These are phyloP conservation scores for Metschnikowia bowlesiae DNA, from an alignment of 805 yeast genomes.

Conservation along the genomic window DNA sequence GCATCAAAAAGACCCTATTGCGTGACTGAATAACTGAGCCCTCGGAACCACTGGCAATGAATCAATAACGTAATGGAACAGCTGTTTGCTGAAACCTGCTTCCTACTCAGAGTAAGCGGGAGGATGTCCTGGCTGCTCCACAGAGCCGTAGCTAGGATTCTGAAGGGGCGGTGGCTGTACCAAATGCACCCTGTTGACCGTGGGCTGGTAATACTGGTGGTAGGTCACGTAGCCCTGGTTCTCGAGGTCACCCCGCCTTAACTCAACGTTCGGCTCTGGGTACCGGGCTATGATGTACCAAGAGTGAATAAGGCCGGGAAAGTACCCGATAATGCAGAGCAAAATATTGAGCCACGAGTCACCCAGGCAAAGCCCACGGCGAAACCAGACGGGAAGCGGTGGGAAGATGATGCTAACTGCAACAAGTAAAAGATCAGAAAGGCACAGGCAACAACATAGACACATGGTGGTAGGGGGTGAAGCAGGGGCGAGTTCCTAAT, in stretches of 20 bases:
- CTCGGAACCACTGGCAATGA: no score
- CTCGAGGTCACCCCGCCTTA: slow-evolving; percentile 30
- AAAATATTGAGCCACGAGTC: slow-evolving; percentile 45
- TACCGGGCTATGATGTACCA: slow-evolving; percentile 47
- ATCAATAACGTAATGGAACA: no score
- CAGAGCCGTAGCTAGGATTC: slow-evolving; percentile 26
- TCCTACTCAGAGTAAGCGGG: background rate
- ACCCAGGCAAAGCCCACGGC: slow-evolving; percentile 56
- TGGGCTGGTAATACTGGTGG: slow-evolving; percentile 13
- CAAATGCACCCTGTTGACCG: slow-evolving; percentile 4
- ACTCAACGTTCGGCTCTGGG: slow-evolving; percentile 23
- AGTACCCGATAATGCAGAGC: slow-evolving; percentile 44
- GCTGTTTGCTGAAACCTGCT: background rate
- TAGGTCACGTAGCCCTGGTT: slow-evolving; percentile 16
- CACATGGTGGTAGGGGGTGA: slow-evolving; percentile 3
- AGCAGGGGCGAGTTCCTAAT: no score
- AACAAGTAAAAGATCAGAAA: slow-evolving; percentile 54
- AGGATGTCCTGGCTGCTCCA: slow-evolving; percentile 3
- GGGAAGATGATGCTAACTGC: slow-evolving; percentile 63
- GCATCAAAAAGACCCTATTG: no score
- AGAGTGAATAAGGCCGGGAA: slow-evolving; percentile 50
- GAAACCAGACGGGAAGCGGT: slow-evolving; percentile 66
- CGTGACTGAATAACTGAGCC: no score
- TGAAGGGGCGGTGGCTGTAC: slow-evolving; percentile 6
- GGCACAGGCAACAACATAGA: slow-evolving; percentile 23